These are phyloP conservation scores for Fonsecaea multimorphosa DNA, from an alignment of 2,329 filamentous ascomycete species.

Conservation along the genomic window DNA sequence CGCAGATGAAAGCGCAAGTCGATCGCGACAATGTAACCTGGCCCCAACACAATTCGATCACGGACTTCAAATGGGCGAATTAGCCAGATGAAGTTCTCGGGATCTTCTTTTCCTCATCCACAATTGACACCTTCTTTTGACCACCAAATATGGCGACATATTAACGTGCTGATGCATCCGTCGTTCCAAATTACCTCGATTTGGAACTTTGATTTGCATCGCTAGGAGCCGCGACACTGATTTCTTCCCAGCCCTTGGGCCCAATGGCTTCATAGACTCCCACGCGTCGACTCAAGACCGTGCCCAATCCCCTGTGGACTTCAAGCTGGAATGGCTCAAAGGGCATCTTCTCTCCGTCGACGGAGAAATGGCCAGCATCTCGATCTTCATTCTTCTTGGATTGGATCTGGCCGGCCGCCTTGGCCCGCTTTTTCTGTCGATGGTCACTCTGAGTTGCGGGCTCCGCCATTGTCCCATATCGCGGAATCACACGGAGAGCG, in stretches of 20 bases:
- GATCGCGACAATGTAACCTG: background rate
- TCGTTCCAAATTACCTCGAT: background rate
- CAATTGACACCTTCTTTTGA: background rate
- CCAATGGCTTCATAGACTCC: slow-evolving; percentile 68
- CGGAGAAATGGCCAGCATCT: slow-evolving; percentile 82
- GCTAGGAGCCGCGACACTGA: slow-evolving; percentile 8
- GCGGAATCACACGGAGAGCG: slow-evolving; percentile 85
- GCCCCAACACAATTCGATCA: background rate
- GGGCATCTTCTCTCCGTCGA: slow-evolving; percentile 86
- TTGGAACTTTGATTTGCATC: background rate
- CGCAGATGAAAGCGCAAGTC: background rate
- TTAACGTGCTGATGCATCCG: background rate
- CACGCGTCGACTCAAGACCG: slow-evolving; percentile 78
- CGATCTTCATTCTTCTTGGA: slow-evolving; percentile 51
- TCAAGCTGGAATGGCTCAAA: slow-evolving; percentile 93
- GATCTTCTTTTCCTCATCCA: background rate
- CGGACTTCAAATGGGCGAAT: background rate
- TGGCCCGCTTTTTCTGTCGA: slow-evolving; percentile 16
- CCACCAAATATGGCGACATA: background rate
- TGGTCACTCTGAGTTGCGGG: slow-evolving; percentile 21
- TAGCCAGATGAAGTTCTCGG: background rate
- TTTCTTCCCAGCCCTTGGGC: slow-evolving; percentile 34
- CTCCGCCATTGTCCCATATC: slow-evolving; percentile 42
- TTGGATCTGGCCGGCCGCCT: slow-evolving; percentile 6
- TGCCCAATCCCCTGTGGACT: slow-evolving; percentile 80